Base-by-base conservation (phyloP, 2,329 filamentous ascomycete genomes). In the Didymella pomorum region DNA sequence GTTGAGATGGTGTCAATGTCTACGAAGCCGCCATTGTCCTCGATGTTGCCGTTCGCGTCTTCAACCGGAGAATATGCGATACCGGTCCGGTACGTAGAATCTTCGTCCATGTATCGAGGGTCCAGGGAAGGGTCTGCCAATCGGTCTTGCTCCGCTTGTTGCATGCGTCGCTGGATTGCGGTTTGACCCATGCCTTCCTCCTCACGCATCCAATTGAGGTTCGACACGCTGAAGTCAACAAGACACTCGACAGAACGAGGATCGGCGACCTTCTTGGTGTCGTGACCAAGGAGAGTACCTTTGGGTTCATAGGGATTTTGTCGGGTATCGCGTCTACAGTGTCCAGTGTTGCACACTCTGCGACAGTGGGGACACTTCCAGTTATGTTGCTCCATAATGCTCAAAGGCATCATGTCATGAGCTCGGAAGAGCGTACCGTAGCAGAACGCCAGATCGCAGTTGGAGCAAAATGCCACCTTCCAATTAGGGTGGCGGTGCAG, bases 351-450 rank as follows among this genome's bases (percentile, higher is more conserved):
- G 81, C 95, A 99, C 35, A 94, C 91, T 18, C 88, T 87, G 21
- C 86, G 82, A 73, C 95, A 99, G 70, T 89, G 92, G 0, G 95
- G 95, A 65, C 95, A 99, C 69, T 89, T 86, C 94, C 95, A 99
- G 46, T 88, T 82, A 63, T 88, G 86, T 63, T 91, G 84, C 71
- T 96, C 88, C 84, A 97, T 89, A 0, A 93, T 86, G 20, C 87
- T 82, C 68, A 94, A 87, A 0, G 95, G 95, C 85, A 92, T 90
- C 73, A 93, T 86, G 74, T 98, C 94, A 71, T 97, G 97, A 0
- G 92, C 93, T 54, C 95, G 85, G 78, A 93, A 98, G 1, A 99
- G 82, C 16, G 90, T 90, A n/a, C 94, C 94, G 71, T 96, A 99
- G 75, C 95, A 98, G 73, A 96, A 99, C 0, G 86, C 87, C 54